These are phyloP conservation scores for Strobilomyces dryophilus DNA, from an alignment of 768 basidiomycete species.

Conservation along the genomic window DNA sequence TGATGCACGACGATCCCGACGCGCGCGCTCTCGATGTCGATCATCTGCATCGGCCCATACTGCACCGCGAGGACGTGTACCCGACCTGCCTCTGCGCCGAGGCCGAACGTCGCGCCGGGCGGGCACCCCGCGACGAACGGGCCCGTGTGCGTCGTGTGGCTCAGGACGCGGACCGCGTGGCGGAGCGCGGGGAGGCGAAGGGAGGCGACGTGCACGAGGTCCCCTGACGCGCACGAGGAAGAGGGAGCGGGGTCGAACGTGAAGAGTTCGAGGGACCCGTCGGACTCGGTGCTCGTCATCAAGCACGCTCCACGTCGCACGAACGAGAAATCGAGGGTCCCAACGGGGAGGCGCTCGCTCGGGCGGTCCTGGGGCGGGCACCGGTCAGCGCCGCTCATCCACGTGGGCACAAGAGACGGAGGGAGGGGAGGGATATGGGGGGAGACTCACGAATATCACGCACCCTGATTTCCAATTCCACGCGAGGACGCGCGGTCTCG, in stretches of 20 bases:
- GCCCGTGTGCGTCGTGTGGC: conserved; percentile 30
- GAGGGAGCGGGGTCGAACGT: conserved; percentile 30
- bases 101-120: conserved; percentile 21
- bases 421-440: too few species aligned
- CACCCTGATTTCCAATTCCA: conserved; percentile 53
- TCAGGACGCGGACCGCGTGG: conserved; percentile 9
- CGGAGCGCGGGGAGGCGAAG: conserved; percentile 13
- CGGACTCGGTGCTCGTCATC: conserved; percentile 31
- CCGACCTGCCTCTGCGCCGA: conserved; percentile 23
- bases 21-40: conserved; percentile 6
- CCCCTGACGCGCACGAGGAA: background rate
- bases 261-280: conserved; percentile 43
- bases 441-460: conserved; percentile 17
- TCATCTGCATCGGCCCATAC: conserved; percentile 9
- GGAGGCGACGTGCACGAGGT: conserved; percentile 17
- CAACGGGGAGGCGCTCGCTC: conserved; percentile 19
- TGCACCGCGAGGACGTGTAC: conserved; percentile 23
- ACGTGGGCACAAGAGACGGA: background rate
- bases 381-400: background rate
- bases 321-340: conserved; percentile 44
- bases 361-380: conserved; percentile 27
- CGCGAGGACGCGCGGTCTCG: conserved; percentile 23
- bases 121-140: conserved; percentile 30
- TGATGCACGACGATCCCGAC: conserved; percentile 34
- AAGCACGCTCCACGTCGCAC: conserved; percentile 41